A percentile compares a stretch with the other conserved stretches of the same genome.
These are phyloP conservation scores for Miscanthus sacchariflorus DNA, from an alignment of 202 grass and related monocot species.

Conservation along the genomic window DNA sequence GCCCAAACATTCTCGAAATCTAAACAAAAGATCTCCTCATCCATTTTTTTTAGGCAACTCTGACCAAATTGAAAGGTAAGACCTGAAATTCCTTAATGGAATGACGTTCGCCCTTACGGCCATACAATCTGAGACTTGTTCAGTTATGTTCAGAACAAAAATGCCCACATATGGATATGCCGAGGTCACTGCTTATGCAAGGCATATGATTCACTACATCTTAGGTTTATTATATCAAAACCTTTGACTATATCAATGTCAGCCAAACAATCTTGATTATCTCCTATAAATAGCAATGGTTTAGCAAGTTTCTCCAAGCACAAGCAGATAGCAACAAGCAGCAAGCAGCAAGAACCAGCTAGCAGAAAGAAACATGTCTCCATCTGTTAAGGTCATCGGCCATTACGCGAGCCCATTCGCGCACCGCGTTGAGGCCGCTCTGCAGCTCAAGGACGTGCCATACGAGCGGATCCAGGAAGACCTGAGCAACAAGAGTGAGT, in stretches of 20 bases:
- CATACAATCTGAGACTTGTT: too few relatives aligned
- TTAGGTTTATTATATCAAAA: background rate
- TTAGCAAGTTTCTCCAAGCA: background rate
- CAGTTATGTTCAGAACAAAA: too few relatives aligned
- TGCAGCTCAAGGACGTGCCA: slow-evolving; percentile 36
- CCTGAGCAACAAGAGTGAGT: slow-evolving; percentile 51
- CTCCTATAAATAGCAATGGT: background rate
- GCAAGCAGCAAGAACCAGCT: background rate
- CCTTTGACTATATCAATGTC: background rate
- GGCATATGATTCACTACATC: background rate
- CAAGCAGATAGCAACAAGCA: background rate
- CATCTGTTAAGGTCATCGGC: background rate
- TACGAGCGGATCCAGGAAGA: slow-evolving; percentile 37
- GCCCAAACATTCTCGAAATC: too few relatives aligned
- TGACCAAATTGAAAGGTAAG: too few relatives aligned
- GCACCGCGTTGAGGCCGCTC: slow-evolving; percentile 53
- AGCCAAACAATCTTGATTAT: background rate
- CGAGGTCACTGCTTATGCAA: slow-evolving; percentile 34
- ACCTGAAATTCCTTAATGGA: too few relatives aligned
- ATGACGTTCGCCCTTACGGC: too few relatives aligned
- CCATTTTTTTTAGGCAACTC: too few relatives aligned
- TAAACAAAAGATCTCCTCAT: too few relatives aligned
- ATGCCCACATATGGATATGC: background rate
- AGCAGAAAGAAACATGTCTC: background rate
- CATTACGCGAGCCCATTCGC: slow-evolving; percentile 44